Percentiles rank a stretch among this genome's conserved stretches.
phyloP scores from a whole-genome alignment of 108 stramenopile genomes.

The Nitzschia palea region DNA sequence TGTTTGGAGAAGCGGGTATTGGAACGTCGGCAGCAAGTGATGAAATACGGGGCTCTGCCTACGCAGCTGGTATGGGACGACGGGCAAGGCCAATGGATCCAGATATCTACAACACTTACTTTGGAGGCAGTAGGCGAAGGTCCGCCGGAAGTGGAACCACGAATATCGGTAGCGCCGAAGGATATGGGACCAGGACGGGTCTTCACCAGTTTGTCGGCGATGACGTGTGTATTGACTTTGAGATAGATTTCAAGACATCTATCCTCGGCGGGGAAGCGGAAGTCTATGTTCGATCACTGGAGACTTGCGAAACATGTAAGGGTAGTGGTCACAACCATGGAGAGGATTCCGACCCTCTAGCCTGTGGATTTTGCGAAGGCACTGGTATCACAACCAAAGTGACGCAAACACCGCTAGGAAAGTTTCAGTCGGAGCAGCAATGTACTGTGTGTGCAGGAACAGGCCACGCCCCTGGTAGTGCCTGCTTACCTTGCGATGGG shows the following conservation, averaged over 20 bases:
- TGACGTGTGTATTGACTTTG: conserved; percentile 88
- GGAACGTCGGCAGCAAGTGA: conserved; percentile 57
- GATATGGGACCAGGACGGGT: conserved; percentile 52
- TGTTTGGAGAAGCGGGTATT: conserved; percentile 82
- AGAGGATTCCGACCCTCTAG: conserved; percentile 37
- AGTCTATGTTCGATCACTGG: conserved; percentile 88
- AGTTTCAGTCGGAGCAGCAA: conserved; percentile 92
- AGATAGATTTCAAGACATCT: conserved; percentile 91
- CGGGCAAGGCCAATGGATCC: conserved; percentile 42
- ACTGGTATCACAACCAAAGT: conserved; percentile 88
- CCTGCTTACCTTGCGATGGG: conserved; percentile 90
- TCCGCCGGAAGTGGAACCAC: conserved; percentile 49
- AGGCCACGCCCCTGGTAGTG: conserved; percentile 87
- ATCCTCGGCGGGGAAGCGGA: conserved; percentile 92
- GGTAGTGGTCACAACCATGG: conserved; percentile 90
- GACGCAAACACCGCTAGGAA: conserved; percentile 92
- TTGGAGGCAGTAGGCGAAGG: conserved; percentile 72
- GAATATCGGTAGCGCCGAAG: conserved; percentile 49
- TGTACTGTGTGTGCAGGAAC: conserved; percentile 92
- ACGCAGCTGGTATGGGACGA: conserved; percentile 75
- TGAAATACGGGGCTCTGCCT: conserved; percentile 9
- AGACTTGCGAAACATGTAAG: conserved; percentile 84
- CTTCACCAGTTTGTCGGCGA: conserved; percentile 67
- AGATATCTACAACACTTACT: conserved; percentile 93
- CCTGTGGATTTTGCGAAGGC: conserved; percentile 84